Evolutionary conservation across 1,139 yeast genomes (phyloP), one percentile per base, ranked within the genome.

Genomic region (Saccharomyces hybrid): DNA sequence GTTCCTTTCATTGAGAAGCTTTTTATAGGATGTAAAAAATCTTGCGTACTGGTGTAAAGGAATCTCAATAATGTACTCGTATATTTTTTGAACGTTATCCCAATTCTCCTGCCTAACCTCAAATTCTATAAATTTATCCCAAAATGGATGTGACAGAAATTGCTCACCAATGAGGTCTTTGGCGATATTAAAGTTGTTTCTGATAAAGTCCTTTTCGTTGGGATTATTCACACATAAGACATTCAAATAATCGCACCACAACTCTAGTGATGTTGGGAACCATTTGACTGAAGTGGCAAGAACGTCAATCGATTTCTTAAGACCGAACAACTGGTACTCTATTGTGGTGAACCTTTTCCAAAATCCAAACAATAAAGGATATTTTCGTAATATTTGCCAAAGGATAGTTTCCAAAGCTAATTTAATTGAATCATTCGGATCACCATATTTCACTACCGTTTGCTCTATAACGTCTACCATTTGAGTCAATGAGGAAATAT

Each of bases 41-140:
- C 76, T 80, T 0, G 91, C 81, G 65, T 86, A 86, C 62, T 84
- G 88, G 68, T 86, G 86, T 34, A 85, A 69, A 0, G 95, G 93
- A 2, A 84, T 71, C 16, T 64, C 66, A 6, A 81, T 71, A 8
- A 83, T 71, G 52, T 72, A 71, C 44, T 75, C 62, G 57, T 82
- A 76, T 1, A 81, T 63, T 5, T 62, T 58, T 4, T 77, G 62
- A 6, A 78, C 66, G 16, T 68, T 66, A 9, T 60, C 59, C 55
- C 62, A 60, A 24, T 62, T 56, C 12, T 58, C 57, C 48, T 67
- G 63, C 16, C 63, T 59, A 2, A 70, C 63, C 57, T 78, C 81
- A 71, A 78, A 81, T 24, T 75, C 80, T 32, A 86, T 69, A 54
- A 77, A 78, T 57, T 76, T 74, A 66, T 86, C 88, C 93, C 93